Base-by-base conservation (phyloP, 345 rosid species). In the thale cress (Arabidopsis thaliana) region DNA sequence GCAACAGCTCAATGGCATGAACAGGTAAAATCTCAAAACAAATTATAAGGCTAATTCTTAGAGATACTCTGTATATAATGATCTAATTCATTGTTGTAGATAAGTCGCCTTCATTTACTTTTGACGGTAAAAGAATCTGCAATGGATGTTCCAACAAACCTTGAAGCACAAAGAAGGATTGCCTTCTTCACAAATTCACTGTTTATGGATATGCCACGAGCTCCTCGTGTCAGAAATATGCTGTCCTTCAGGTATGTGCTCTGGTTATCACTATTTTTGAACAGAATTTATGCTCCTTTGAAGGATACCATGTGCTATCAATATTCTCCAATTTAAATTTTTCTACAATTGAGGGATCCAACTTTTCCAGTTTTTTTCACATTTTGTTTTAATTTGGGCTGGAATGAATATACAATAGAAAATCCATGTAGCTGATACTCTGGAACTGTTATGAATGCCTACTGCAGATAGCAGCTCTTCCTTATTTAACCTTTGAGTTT, bases 141-240 rank as follows among this genome's bases (percentile, higher is more conserved):
- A 66, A 65, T 75, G 78, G 93, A 94, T 67, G 88, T 94, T 65
- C 99, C 99, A 48, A 82, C 84, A 74, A 94, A 92, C 83, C 97
- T 94, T 76, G 97, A 94, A 89, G 99, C 99, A 4, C 91, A 95
- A 59, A 87, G 99, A 76, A 88, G 99, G 78, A 90, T 94, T 73
- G 73, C 99, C 53, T 94, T 94, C 85, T 91, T 94, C 80, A 69
- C 97, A 71, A 94, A 91, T 63, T 94, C 99, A 25, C 80, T 94
- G 78, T 94, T 94, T 75, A 94, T 91, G 98, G 97, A 94, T 77
- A 91, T 94, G 93, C 98, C 97, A 3, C 93, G 88, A 62, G 87
- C 98, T 82, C 96, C 98, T 69, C 82, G 85, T 40, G 98, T 94
- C 75, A 93, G 91, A 61, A 88, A 87, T 77, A 94, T 91, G 97